Base-by-base conservation (phyloP, 257 asterid genomes). In the Ocimum tenuiflorum region DNA sequence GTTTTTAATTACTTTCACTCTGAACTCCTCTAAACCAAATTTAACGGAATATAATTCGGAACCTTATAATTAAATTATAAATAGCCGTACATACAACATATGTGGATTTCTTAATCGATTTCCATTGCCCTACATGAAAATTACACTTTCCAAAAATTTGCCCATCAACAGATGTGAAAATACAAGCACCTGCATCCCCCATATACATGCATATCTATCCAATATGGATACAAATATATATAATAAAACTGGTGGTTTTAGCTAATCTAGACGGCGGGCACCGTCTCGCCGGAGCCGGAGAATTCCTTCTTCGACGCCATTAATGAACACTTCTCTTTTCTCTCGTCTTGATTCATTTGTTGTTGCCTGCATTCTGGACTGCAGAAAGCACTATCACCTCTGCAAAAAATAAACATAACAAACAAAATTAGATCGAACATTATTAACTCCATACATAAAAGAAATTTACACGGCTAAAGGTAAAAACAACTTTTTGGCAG, bases 301-400 rank as follows among this genome's bases (percentile, higher is more conserved):
- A 43, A 63, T 53, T 82, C 83, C 43, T 81, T 83, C 77, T 75
- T 84, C 14, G 88, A 24, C 31, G 76, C 74, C 23, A 66, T 67
- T 48, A 68, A 22, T 1, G 89, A 75, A 50, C 79, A 79, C 77
- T 81, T 91, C 10, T 85, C 95, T 51, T 78, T 89, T 59, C 80
- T 81, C 77, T 87, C 95, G 52, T 91, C 98, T 56, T 84, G 82
- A 35, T 47, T 70, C 71, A 91, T 87, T 74, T 91, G 91, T 2
- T 83, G 85, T 38, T 91, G 89, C 65, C 98, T 80, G 49, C 96
- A 91, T 57, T 87, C 94, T 39, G 73, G 80, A 65, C 96, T 91
- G 89, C 98, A 91, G 66, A 89, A 91, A 23, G 96, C 98, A 49
- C 81, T 87, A 67, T 91, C 98, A 7, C 96, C 98, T 70, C 98